These are phyloP conservation scores for Colletotrichum lini DNA, from an alignment of 2,329 filamentous ascomycete species.

Conservation along the genomic window DNA sequence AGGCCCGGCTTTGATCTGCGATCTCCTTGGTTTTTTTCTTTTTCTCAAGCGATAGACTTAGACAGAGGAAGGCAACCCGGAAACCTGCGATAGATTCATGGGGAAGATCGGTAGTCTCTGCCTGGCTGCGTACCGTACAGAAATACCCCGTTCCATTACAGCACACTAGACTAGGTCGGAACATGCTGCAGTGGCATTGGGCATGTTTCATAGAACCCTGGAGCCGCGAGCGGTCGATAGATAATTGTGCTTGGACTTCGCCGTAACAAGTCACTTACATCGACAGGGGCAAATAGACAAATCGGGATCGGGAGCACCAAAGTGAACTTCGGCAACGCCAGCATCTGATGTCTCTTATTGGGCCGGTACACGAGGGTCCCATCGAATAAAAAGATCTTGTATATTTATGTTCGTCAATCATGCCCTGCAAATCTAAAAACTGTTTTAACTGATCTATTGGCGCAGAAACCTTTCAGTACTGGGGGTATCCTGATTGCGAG, in stretches of 20 bases:
- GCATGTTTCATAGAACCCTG: not conserved
- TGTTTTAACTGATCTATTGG: not conserved
- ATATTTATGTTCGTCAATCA: not conserved
- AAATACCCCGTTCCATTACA: not conserved
- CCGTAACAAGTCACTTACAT: not conserved
- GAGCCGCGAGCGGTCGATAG: no score
- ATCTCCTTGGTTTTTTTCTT: no score
- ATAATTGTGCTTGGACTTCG: no score
- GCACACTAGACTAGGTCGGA: not conserved
- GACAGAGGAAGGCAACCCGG: not conserved
- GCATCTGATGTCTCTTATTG: no score
- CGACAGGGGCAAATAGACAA: not conserved
- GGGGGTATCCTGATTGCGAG: constrained; percentile 26
- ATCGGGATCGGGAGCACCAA: not conserved
- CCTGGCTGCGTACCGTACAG: not conserved
- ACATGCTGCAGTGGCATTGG: not conserved
- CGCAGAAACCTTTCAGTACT: not conserved
- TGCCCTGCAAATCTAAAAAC: not conserved
- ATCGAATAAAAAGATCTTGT: no score
- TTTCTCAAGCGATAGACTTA: constrained; percentile 12
- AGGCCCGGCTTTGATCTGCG: not conserved
- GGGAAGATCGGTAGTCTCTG: not conserved
- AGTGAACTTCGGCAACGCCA: no score
- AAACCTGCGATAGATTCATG: not conserved
- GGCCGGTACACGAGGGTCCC: no score